phyloP scores from a whole-genome alignment of 2,329 filamentous ascomycete species.

The Proliferodiscus dingleyae region DNA sequence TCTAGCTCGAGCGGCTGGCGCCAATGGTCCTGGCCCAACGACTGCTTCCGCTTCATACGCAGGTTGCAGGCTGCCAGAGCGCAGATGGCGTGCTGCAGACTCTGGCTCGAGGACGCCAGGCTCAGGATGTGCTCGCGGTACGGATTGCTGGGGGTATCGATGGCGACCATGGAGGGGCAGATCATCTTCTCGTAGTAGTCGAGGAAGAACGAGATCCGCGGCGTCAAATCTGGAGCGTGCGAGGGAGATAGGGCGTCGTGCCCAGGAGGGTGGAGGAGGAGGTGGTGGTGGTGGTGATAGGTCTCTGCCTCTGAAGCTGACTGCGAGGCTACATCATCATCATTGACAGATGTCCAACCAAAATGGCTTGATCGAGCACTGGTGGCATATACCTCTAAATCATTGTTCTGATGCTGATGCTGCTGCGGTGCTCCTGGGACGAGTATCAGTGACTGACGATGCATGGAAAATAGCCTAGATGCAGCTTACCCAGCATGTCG shows the following conservation, averaged over 20 bases:
- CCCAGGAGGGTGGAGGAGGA: slow-evolving; percentile 12
- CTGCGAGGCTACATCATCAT: slow-evolving; percentile 30
- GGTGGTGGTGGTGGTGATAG: slow-evolving; percentile 23
- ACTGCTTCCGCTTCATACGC: slow-evolving; percentile 72
- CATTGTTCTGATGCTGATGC: slow-evolving; percentile 18
- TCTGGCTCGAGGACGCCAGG: slow-evolving; percentile 71
- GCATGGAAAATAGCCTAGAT: slow-evolving; percentile 13
- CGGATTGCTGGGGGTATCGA: slow-evolving; percentile 81
- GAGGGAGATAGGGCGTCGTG: slow-evolving; percentile 48
- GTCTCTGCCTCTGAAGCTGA: slow-evolving; percentile 24
- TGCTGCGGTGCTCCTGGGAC: slow-evolving; percentile 12
- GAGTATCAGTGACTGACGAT: slow-evolving; percentile 15
- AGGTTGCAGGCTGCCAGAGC: slow-evolving; percentile 85
- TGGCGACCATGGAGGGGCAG: slow-evolving; percentile 85
- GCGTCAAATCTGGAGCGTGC: slow-evolving; percentile 56
- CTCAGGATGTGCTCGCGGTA: slow-evolving; percentile 79
- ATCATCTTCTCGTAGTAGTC: slow-evolving; percentile 93
- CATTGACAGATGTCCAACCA: slow-evolving; percentile 30
- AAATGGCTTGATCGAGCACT: slow-evolving; percentile 30
- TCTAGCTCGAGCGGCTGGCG: slow-evolving; percentile 35
- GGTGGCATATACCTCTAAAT: slow-evolving; percentile 28
- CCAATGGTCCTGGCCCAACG: slow-evolving; percentile 50
- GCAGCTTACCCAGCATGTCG: slow-evolving; percentile 34
- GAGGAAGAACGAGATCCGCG: slow-evolving; percentile 82
- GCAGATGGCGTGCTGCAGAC: slow-evolving; percentile 88